phyloP scores from a whole-genome alignment of 2,329 filamentous ascomycete species.

The Erysiphe pulchra region DNA sequence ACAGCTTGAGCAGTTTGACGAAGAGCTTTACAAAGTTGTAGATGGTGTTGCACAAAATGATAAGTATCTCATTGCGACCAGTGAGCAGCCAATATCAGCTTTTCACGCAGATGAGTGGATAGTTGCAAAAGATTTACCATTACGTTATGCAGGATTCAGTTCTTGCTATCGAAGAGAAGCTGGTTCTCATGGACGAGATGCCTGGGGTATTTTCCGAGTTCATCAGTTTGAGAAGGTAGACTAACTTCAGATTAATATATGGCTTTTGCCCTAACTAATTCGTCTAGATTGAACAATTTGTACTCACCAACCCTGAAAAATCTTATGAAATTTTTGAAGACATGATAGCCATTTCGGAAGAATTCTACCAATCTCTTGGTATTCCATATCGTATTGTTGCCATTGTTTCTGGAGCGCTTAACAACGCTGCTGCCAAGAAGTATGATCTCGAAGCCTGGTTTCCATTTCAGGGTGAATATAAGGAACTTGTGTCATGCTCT shows the following conservation, averaged over 20 bases:
- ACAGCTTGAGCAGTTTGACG: slow-evolving; percentile 89
- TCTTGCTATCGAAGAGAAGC: slow-evolving; percentile 94
- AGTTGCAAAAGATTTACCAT: slow-evolving; percentile 56
- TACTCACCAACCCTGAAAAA: slow-evolving; percentile 62
- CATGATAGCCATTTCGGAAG: slow-evolving; percentile 78
- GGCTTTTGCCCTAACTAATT: slow-evolving; percentile 1
- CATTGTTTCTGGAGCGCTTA: slow-evolving; percentile 89
- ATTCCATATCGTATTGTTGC: slow-evolving; percentile 79
- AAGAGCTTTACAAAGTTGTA: slow-evolving; percentile 92
- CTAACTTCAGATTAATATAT: not conserved
- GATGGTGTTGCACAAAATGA: slow-evolving; percentile 68
- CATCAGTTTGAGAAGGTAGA: slow-evolving; percentile 85
- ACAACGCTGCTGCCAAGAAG: slow-evolving; percentile 77
- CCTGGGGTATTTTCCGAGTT: slow-evolving; percentile 94
- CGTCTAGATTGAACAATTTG: slow-evolving; percentile 46
- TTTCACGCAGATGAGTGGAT: slow-evolving; percentile 91
- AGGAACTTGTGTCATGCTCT: slow-evolving; percentile 89
- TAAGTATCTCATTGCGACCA: slow-evolving; percentile 58
- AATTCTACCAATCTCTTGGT: slow-evolving; percentile 77
- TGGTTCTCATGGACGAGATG: slow-evolving; percentile 72
- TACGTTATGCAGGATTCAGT: slow-evolving; percentile 66
- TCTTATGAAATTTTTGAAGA: slow-evolving; percentile 83
- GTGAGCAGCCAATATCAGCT: slow-evolving; percentile 83
- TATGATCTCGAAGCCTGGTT: slow-evolving; percentile 94
- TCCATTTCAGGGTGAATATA: slow-evolving; percentile 90